phyloP scores from a whole-genome alignment of 108 stramenopile species.

The Cylindrotheca closterium region DNA sequence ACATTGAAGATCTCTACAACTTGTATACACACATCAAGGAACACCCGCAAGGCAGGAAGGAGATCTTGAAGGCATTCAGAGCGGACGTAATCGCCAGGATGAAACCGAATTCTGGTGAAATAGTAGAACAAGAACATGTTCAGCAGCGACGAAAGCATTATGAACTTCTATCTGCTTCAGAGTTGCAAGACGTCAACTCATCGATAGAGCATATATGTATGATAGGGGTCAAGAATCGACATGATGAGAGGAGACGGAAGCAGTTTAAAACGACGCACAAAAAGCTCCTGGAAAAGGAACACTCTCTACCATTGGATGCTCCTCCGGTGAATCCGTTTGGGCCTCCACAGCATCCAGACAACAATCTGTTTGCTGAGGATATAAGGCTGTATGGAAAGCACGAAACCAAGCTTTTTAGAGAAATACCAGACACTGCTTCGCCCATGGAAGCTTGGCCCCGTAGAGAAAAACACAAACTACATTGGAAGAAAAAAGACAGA shows the following conservation, averaged over 20 bases:
- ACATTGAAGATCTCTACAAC: not conserved
- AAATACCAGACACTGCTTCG: not conserved
- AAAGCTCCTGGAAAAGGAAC: slow-evolving; percentile 6
- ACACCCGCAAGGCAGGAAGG: not conserved
- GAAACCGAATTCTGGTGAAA: too few species aligned
- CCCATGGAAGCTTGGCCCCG: slow-evolving; percentile 14
- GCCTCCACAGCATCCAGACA: not conserved
- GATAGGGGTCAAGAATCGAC: slow-evolving; percentile 10
- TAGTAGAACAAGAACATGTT: not conserved
- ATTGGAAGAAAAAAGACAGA: not conserved
- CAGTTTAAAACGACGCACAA: slow-evolving; percentile 3
- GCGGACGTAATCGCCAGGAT: too few species aligned
- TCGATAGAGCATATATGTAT: slow-evolving; percentile 29
- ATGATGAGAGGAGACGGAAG: slow-evolving; percentile 10
- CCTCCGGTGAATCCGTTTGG: not conserved
- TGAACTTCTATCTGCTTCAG: not conserved
- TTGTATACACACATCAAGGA: not conserved
- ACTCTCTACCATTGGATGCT: not conserved
- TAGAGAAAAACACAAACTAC: not conserved
- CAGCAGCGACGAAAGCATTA: not conserved
- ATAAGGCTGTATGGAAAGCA: slow-evolving; percentile 18
- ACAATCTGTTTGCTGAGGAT: slow-evolving; percentile 18
- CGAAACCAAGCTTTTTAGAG: not conserved
- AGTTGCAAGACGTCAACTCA: not conserved
- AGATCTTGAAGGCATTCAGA: not conserved